Conservation (phyloP, 2,329 filamentous ascomycete species). For the Penicillium sp. region DNA sequence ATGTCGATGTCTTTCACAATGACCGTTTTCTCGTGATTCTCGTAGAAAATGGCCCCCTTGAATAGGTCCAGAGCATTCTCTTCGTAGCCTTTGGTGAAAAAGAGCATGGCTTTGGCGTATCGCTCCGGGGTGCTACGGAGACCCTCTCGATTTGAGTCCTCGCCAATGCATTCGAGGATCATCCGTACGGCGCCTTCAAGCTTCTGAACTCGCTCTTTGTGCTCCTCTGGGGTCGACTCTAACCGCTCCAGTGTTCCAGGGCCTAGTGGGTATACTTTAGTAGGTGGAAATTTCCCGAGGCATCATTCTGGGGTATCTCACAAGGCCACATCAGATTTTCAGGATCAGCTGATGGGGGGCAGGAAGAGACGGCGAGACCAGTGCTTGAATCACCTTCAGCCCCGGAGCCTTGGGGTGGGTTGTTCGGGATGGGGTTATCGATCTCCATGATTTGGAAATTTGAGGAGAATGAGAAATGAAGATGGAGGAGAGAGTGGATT, state of each 20-base stretch:
- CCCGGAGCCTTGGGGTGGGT: not conserved
- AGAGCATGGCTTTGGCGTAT: constrained; percentile 94
- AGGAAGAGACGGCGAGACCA: too few relatives aligned
- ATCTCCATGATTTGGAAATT: not conserved
- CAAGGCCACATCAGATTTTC: not conserved
- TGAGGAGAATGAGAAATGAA: not conserved
- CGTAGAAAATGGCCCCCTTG: constrained; percentile 92
- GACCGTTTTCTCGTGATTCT: constrained; percentile 95
- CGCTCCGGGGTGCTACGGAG: constrained; percentile 73
- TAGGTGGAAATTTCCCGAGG: not conserved
- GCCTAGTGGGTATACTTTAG: constrained; percentile 34
- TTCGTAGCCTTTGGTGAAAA: constrained; percentile 96
- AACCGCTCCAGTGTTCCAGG: constrained; percentile 58
- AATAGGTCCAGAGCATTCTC: constrained; percentile 90
- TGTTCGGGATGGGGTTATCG: not conserved
- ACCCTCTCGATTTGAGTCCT: constrained; percentile 69
- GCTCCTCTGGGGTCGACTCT: constrained; percentile 64
- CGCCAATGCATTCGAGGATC: constrained; percentile 69
- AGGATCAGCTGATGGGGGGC: not conserved
- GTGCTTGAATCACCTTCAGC: not conserved
- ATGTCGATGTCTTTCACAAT: constrained; percentile 98
- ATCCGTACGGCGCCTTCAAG: constrained; percentile 68
- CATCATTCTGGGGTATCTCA: not conserved
- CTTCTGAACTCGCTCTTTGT: constrained; percentile 63
- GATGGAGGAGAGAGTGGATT: not conserved